Conservation (phyloP, 441 rosid genomes). For the Corymbia citriodora region DNA sequence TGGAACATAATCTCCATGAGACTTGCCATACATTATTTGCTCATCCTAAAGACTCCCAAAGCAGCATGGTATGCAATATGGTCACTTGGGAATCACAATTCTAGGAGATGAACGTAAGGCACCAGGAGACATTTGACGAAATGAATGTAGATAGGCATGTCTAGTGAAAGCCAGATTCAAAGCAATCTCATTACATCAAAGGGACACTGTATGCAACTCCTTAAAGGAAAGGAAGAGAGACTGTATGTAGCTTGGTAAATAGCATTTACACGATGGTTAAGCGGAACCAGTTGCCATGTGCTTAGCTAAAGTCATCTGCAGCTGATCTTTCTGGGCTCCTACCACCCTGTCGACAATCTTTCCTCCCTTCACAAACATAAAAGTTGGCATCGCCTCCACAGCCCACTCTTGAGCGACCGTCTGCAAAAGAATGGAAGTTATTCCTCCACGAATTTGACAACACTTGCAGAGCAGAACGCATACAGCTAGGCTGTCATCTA, state of each 20-base stretch:
- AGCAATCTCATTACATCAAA: neutral
- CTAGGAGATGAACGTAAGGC: neutral
- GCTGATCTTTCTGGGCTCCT: constrained; percentile 81
- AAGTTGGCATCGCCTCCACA: constrained; percentile 90
- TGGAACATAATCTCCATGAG: neutral
- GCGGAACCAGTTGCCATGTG: constrained; percentile 42
- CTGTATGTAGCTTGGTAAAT: neutral
- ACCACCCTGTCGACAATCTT: constrained; percentile 74
- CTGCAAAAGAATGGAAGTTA: constrained; percentile 19
- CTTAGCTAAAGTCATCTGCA: constrained; percentile 57
- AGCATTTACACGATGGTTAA: neutral
- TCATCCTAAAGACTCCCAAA: neutral
- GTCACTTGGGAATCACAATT: neutral
- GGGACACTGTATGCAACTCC: neutral
- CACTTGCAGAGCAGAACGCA: neutral
- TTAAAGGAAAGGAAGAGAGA: neutral
- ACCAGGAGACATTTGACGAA: neutral
- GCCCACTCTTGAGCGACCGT: constrained; percentile 78
- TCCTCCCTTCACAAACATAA: constrained; percentile 75
- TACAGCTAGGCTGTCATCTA: neutral
- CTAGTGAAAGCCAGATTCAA: neutral
- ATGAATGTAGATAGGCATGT: neutral
- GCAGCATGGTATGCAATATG: neutral
- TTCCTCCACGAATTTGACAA: neutral
- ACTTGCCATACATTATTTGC: neutral